Evolutionary conservation across 2,329 filamentous ascomycete species (phyloP).

Genomic region (Rosellinia necatrix): DNA sequence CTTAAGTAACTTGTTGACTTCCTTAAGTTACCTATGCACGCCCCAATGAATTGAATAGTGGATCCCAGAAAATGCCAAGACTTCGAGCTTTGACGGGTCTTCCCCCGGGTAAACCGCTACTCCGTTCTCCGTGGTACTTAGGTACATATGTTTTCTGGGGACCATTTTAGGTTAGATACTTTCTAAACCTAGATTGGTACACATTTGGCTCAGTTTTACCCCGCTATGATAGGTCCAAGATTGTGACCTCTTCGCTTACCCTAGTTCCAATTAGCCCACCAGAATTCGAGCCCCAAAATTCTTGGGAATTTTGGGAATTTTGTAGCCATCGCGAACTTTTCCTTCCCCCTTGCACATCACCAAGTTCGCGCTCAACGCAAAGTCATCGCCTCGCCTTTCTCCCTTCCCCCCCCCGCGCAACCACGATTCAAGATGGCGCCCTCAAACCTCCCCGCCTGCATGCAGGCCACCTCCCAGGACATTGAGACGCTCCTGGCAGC

Average conservation of each 20-base stretch:
- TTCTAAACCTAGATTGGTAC: too few relatives aligned
- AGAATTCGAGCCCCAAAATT: slow-evolving; percentile 32
- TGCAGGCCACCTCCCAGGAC: slow-evolving; percentile 97
- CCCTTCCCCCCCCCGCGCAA: slow-evolving; percentile 31
- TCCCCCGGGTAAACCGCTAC: slow-evolving; percentile 5
- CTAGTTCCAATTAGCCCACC: slow-evolving; percentile 29
- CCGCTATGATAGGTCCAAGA: background rate
- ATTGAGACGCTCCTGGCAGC: slow-evolving; percentile 99
- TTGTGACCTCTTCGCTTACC: slow-evolving; percentile 28
- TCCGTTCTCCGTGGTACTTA: slow-evolving; percentile 6
- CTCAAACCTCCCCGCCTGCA: slow-evolving; percentile 88
- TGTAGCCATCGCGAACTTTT: slow-evolving; percentile 50
- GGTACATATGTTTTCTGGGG: background rate
- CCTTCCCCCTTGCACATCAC: slow-evolving; percentile 38
- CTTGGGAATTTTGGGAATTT: slow-evolving; percentile 13
- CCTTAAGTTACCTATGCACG: too few relatives aligned
- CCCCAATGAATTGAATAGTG: too few relatives aligned
- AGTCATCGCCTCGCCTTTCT: slow-evolving; percentile 36
- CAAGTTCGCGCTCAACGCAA: slow-evolving; percentile 38
- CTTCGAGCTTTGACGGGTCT: slow-evolving; percentile 9
- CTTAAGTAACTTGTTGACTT: too few relatives aligned
- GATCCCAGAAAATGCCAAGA: background rate
- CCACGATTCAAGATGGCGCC: slow-evolving; percentile 81
- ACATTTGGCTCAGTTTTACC: background rate
- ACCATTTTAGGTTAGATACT: too few relatives aligned